phyloP scores from a whole-genome alignment of 805 yeast species.

The Pichia gijzeniarum region DNA sequence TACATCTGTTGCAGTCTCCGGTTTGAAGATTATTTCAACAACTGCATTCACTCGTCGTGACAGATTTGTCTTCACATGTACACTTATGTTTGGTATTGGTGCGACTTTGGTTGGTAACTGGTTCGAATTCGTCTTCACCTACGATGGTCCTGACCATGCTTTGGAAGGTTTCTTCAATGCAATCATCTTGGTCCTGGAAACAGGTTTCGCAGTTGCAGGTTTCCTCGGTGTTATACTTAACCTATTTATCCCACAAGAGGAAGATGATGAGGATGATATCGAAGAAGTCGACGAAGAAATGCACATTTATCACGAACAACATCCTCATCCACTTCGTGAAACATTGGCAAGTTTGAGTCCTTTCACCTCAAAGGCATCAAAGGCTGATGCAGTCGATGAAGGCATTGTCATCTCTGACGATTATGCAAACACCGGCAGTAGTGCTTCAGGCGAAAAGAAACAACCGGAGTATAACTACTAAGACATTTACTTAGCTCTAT shows the following conservation, averaged over 20 bases:
- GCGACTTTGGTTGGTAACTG: constrained; percentile 41
- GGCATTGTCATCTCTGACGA: constrained; percentile 15
- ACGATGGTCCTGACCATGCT: constrained; percentile 38
- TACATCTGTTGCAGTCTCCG: constrained; percentile 54
- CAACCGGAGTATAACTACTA: constrained; percentile 2
- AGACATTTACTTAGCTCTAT: background rate
- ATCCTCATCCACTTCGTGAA: constrained; percentile 16
- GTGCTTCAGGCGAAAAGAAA: constrained; percentile 18
- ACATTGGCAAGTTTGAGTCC: constrained; percentile 11
- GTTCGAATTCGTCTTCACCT: constrained; percentile 46
- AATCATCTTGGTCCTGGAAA: constrained; percentile 48
- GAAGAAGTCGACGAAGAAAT: constrained; percentile 32
- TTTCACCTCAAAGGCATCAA: constrained; percentile 9
- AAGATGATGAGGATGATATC: constrained; percentile 41
- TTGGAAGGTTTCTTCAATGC: constrained; percentile 47
- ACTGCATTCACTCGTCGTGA: constrained; percentile 53
- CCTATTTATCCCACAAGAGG: constrained; percentile 42
- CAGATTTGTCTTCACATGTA: constrained; percentile 46
- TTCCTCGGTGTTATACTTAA: constrained; percentile 46
- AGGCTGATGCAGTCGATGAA: constrained; percentile 14
- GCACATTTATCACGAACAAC: constrained; percentile 11
- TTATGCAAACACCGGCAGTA: constrained; percentile 12
- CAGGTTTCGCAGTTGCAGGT: constrained; percentile 52
- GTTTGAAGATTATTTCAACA: constrained; percentile 47
- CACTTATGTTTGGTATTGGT: constrained; percentile 48